phyloP scores from a whole-genome alignment of 2,329 filamentous ascomycete genomes.

The Hysterium pulicare region DNA sequence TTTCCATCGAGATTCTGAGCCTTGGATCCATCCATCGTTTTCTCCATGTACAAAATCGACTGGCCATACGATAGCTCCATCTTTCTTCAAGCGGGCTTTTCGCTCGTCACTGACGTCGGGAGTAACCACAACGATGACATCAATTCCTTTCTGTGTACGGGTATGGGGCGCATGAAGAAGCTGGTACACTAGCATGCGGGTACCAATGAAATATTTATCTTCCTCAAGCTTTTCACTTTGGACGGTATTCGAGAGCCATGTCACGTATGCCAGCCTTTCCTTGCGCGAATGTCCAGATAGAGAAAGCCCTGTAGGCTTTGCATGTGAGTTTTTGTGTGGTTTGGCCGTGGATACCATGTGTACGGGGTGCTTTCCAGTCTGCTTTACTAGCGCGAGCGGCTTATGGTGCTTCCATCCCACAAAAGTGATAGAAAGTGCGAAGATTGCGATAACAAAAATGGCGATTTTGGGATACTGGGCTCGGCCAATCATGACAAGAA shows the following conservation, averaged over 20 bases:
- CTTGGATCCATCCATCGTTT: constrained; percentile 16
- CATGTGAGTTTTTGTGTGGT: too few relatives aligned
- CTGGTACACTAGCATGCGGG: constrained; percentile 30
- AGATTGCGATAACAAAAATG: too few relatives aligned
- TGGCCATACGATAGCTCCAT: constrained; percentile 24
- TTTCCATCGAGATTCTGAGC: constrained; percentile 22
- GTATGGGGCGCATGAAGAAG: constrained; percentile 24
- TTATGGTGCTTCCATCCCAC: too few relatives aligned
- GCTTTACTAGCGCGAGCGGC: too few relatives aligned
- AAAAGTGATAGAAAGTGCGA: too few relatives aligned
- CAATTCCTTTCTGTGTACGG: constrained; percentile 15
- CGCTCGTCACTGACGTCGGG: constrained; percentile 18
- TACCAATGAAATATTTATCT: constrained; percentile 26
- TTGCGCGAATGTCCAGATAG: too few relatives aligned
- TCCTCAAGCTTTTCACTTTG: constrained; percentile 14
- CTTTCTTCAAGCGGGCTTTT: constrained; percentile 16
- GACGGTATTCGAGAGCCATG: constrained; percentile 20
- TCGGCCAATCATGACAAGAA: too few relatives aligned
- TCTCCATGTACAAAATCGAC: constrained; percentile 20
- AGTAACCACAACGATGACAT: constrained; percentile 28
- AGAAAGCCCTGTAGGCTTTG: too few relatives aligned
- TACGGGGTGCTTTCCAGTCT: too few relatives aligned
- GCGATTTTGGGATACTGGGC: too few relatives aligned
- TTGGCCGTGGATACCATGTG: too few relatives aligned
- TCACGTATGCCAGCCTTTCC: constrained; percentile 24